phyloP scores from a whole-genome alignment of 2,329 filamentous ascomycete species.

The Phoma sp. region DNA sequence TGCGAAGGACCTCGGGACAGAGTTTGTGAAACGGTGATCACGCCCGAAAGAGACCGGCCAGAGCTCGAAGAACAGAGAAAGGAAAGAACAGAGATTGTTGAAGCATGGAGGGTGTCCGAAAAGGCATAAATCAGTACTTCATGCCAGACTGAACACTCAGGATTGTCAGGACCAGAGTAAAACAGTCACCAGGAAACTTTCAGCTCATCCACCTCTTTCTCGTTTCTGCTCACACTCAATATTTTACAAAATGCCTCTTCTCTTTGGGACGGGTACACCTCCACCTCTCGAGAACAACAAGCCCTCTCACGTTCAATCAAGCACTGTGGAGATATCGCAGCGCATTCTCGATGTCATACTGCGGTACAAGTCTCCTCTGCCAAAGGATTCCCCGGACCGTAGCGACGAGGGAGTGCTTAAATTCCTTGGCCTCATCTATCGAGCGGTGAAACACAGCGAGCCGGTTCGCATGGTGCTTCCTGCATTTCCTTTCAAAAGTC shows the following conservation, averaged over 20 bases:
- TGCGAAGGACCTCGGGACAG: neutral
- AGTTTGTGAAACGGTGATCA: neutral
- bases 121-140: neutral
- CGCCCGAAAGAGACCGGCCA: neutral
- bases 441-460: conserved; percentile 16
- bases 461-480: conserved; percentile 51
- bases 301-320: neutral
- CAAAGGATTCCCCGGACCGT: conserved; percentile 13
- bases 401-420: conserved; percentile 23
- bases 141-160: neutral
- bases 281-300: neutral
- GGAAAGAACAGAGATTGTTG: neutral
- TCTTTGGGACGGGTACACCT: conserved; percentile 2
- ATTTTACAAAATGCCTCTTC: conserved; percentile 7
- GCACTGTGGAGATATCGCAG: conserved; percentile 7
- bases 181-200: neutral
- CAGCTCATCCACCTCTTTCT: neutral
- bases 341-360: conserved; percentile 19
- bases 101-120: neutral
- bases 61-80: neutral
- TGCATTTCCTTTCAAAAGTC: conserved; percentile 68
- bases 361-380: conserved; percentile 19
- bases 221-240: neutral
- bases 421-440: conserved; percentile 21
- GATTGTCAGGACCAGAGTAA: neutral